Percentiles rank a stretch among this genome's conserved stretches.
Evolutionary conservation across 371 early-diverging fungal genomes (phyloP).

Genomic region (Syncephalastrum monosporum): DNA sequence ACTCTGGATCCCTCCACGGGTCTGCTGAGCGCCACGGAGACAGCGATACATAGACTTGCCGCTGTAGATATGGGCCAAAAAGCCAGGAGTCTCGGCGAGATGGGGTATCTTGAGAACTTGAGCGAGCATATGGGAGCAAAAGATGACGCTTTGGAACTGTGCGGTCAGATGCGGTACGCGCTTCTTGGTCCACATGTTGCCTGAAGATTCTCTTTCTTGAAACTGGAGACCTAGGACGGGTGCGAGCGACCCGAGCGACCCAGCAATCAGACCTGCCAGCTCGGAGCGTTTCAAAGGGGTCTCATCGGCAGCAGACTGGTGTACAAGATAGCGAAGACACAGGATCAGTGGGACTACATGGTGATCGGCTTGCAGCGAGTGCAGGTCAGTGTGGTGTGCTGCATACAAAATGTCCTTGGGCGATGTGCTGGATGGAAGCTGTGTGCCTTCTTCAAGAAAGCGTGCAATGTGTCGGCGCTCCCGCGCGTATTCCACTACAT

Average conservation of each 20-base stretch:
- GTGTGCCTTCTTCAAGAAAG: conserved; percentile 8
- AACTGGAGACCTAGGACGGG: conserved; percentile 11
- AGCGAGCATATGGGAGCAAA: conserved; percentile 32
- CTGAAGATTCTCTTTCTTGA: no score
- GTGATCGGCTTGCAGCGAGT: conserved; percentile 1
- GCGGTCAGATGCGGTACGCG: conserved; percentile 35
- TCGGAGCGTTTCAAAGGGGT: conserved; percentile 29
- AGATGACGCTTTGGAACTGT: conserved; percentile 34
- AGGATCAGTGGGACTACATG: conserved; percentile 15
- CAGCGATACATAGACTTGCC: neutral
- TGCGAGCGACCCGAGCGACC: conserved; percentile 27
- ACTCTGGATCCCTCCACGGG: no score
- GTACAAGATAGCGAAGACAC: conserved; percentile 35
- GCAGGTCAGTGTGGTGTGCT: conserved; percentile 1
- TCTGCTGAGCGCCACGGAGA: no score
- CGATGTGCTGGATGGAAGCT: neutral
- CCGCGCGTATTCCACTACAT: conserved; percentile 31
- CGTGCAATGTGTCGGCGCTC: conserved; percentile 33
- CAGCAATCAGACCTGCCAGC: conserved; percentile 30
- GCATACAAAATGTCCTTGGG: neutral
- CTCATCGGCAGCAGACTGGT: conserved; percentile 8
- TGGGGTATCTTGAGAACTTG: conserved; percentile 24
- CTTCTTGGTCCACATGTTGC: conserved; percentile 13
- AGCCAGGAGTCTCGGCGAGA: conserved; percentile 14
- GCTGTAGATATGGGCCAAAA: conserved; percentile 21